These are phyloP conservation scores for Sphaceloma murrayae DNA, from an alignment of 2,329 filamentous ascomycete genomes.

Conservation along the genomic window DNA sequence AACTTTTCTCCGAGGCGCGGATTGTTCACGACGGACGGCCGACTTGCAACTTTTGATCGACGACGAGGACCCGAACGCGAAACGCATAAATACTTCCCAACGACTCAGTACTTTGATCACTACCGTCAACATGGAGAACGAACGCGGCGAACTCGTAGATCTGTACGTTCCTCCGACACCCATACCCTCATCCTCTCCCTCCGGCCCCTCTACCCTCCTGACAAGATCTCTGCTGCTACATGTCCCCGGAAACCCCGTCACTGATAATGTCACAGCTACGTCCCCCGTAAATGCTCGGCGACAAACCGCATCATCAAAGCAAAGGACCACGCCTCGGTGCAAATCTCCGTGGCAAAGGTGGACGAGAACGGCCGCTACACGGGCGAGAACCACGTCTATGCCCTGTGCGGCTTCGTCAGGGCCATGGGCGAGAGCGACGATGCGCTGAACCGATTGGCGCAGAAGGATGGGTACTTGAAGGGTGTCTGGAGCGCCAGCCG, in stretches of 20 bases:
- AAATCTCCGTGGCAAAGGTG: constrained; percentile 95
- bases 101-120: no score
- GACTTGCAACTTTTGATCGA: no score
- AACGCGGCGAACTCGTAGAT: constrained; percentile 98
- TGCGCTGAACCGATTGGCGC: constrained; percentile 85
- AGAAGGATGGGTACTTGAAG: constrained; percentile 96
- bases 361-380: constrained; percentile 97
- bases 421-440: constrained; percentile 98
- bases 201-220: background rate
- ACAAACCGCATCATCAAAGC: constrained; percentile 99
- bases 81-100: no score
- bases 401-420: constrained; percentile 93
- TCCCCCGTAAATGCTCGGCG: constrained; percentile 97
- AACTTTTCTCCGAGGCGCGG: background rate
- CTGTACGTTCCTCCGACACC: constrained; percentile 55
- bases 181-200: constrained; percentile 15
- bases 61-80: background rate
- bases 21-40: no score
- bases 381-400: constrained; percentile 95
- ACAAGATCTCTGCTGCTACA: no score
- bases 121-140: constrained; percentile 83
- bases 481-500: constrained; percentile 76
- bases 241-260: constrained; percentile 10
- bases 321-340: constrained; percentile 98
- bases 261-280: constrained; percentile 57